phyloP scores from a whole-genome alignment of 805 yeast genomes.

The Yarrowia bubula region DNA sequence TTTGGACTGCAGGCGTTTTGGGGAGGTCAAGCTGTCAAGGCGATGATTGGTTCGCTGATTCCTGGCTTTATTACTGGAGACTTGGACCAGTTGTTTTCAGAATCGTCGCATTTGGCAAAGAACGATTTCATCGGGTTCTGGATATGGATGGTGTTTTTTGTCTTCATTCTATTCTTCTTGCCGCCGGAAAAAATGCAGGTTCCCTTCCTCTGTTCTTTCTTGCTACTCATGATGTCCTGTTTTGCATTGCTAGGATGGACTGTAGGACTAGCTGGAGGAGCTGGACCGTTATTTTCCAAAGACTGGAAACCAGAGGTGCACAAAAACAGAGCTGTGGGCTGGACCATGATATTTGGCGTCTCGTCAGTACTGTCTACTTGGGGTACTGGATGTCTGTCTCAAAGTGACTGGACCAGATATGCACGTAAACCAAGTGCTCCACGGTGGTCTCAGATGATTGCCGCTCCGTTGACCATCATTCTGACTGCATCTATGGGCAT shows the following conservation, averaged over 20 bases:
- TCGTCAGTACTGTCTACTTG: slow-evolving; percentile 44
- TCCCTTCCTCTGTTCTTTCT: slow-evolving; percentile 41
- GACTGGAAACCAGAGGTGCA: slow-evolving; percentile 32
- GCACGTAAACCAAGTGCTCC: slow-evolving; percentile 43
- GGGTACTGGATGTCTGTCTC: slow-evolving; percentile 44
- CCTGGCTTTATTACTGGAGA: slow-evolving; percentile 39
- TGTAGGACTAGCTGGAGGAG: slow-evolving; percentile 32
- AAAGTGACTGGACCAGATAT: slow-evolving; percentile 46
- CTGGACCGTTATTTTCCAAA: slow-evolving; percentile 31
- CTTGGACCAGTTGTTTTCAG: slow-evolving; percentile 45
- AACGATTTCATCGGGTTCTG: slow-evolving; percentile 46
- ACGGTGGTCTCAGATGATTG: slow-evolving; percentile 43
- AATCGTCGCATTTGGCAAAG: slow-evolving; percentile 39
- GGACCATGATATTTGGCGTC: slow-evolving; percentile 46
- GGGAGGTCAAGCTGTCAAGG: slow-evolving; percentile 47
- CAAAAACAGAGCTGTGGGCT: slow-evolving; percentile 37
- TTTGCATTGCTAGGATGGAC: slow-evolving; percentile 35
- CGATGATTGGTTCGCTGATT: slow-evolving; percentile 43
- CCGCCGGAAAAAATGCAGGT: slow-evolving; percentile 38
- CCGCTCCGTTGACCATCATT: slow-evolving; percentile 44
- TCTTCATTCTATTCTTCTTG: slow-evolving; percentile 27
- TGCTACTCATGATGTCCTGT: slow-evolving; percentile 41
- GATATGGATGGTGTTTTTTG: slow-evolving; percentile 37
- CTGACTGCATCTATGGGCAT: slow-evolving; percentile 50
- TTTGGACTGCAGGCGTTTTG: slow-evolving; percentile 48